These are phyloP conservation scores for Entomortierella beljakovae DNA, from an alignment of 192 early-diverging fungal genomes.

Conservation along the genomic window DNA sequence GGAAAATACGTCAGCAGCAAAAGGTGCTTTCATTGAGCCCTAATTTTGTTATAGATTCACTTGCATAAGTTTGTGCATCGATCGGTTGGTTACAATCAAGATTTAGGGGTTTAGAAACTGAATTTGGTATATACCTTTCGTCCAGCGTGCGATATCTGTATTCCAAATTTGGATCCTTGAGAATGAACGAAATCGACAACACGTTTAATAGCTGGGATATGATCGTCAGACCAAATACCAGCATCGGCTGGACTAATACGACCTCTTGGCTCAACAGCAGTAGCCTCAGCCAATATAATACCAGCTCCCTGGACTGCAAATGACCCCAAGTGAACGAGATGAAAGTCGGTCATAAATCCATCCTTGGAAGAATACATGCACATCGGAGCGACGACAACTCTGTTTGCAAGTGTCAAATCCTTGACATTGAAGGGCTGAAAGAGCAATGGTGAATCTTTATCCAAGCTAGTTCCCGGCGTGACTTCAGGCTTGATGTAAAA, in stretches of 20 bases:
- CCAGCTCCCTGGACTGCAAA: constrained; percentile 85
- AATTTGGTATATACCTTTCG: constrained; percentile 65
- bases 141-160: constrained; percentile 89
- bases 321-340: constrained; percentile 74
- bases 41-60: neutral
- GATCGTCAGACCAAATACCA: constrained; percentile 90
- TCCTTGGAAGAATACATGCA: constrained; percentile 77
- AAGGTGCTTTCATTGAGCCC: constrained; percentile 6
- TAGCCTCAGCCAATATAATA: constrained; percentile 83
- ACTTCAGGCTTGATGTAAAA: constrained; percentile 13
- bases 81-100: neutral
- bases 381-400: constrained; percentile 87
- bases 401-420: constrained; percentile 77
- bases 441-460: constrained; percentile 46
- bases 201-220: constrained; percentile 69
- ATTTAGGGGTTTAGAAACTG: neutral
- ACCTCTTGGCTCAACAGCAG: constrained; percentile 79
- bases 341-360: constrained; percentile 74
- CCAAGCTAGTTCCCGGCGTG: constrained; percentile 13
- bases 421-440: constrained; percentile 79
- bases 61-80: neutral
- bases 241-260: constrained; percentile 81
- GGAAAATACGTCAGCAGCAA: neutral
- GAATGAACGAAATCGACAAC: constrained; percentile 75
- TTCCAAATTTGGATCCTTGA: constrained; percentile 68